These are phyloP conservation scores for Porphyrellus sp. DNA, from an alignment of 1,284 basidiomycete species.

Conservation along the genomic window DNA sequence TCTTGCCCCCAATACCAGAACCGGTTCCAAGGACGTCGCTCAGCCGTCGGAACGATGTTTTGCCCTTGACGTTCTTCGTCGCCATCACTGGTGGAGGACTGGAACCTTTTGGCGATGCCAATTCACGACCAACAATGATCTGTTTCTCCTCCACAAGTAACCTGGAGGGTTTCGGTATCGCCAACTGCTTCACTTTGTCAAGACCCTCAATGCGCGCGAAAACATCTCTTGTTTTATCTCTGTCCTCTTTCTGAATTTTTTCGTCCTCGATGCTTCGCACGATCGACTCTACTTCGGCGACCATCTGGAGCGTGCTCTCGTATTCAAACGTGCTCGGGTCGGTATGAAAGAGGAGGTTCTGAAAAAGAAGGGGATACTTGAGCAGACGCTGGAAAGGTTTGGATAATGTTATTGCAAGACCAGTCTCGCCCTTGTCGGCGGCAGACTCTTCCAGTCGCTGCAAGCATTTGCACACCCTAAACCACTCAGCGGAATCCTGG, in stretches of 20 bases:
- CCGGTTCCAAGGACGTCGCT: conserved; percentile 70
- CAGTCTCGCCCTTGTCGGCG: conserved; percentile 85
- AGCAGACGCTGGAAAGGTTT: conserved; percentile 96
- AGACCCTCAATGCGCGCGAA: conserved; percentile 95
- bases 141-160: conserved; percentile 83
- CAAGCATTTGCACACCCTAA: conserved; percentile 68
- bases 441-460: conserved; percentile 79
- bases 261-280: conserved; percentile 97
- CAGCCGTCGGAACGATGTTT: conserved; percentile 79
- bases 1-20: conserved; percentile 65
- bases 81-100: conserved; percentile 54
- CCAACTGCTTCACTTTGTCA: conserved; percentile 83
- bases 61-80: conserved; percentile 63
- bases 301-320: conserved; percentile 93
- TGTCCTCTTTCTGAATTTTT: conserved; percentile 93
- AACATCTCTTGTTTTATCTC: conserved; percentile 90
- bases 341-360: conserved; percentile 95
- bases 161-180: conserved; percentile 84
- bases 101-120: conserved; percentile 40
- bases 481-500: conserved; percentile 72
- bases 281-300: conserved; percentile 93
- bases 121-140: conserved; percentile 37
- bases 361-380: conserved; percentile 96
- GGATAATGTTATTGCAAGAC: conserved; percentile 88
- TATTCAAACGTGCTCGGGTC: conserved; percentile 97